phyloP scores from a whole-genome alignment of 306 rosid genomes.

The Rosa rugosa region DNA sequence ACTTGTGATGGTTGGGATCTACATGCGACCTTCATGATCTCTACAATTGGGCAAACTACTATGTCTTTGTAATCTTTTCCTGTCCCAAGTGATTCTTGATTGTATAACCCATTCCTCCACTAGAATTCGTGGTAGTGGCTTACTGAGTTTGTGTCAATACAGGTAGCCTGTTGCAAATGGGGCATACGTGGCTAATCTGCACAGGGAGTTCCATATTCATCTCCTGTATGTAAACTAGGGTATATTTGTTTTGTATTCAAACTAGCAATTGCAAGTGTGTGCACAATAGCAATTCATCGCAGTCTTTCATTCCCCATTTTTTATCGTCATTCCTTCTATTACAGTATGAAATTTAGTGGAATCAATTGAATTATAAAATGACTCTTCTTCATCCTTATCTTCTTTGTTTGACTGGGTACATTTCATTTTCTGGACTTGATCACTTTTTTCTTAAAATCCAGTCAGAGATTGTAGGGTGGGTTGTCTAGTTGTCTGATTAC shows the following conservation, averaged over 20 bases:
- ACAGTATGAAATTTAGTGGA: neutral
- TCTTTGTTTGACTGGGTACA: too few species aligned
- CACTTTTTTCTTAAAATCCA: too few species aligned
- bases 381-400: too few species aligned
- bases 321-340: neutral
- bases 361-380: neutral
- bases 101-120: neutral
- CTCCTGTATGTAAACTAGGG: constrained; percentile 27
- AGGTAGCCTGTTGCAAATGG: constrained; percentile 26
- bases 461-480: too few species aligned
- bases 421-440: too few species aligned
- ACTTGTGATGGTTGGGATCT: constrained; percentile 1
- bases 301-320: neutral
- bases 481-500: too few species aligned
- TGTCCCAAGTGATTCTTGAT: neutral
- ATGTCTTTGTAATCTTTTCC: neutral
- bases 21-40: neutral
- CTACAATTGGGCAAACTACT: neutral
- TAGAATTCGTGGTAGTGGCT: neutral
- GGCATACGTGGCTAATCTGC: constrained; percentile 15
- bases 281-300: neutral
- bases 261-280: neutral
- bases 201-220: constrained; percentile 22
- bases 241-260: neutral
- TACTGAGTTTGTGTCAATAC: constrained; percentile 27